phyloP scores from a whole-genome alignment of 257 asterid genomes.

The Fraxinus pennsylvanica region DNA sequence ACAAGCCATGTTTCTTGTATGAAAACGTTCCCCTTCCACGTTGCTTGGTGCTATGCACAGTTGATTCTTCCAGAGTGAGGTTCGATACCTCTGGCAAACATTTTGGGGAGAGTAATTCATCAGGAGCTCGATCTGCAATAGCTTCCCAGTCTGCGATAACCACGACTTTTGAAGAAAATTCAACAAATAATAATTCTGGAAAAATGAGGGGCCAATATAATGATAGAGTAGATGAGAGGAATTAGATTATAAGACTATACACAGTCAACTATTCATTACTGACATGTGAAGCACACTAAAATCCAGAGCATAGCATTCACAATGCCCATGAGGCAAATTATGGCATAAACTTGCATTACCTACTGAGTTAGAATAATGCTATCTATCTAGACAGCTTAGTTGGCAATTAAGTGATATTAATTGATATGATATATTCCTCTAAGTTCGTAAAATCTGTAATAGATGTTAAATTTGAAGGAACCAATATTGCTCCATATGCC shows the following conservation, averaged over 20 bases:
- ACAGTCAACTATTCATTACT: background rate
- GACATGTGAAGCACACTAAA: background rate
- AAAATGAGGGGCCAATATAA: conserved; percentile 3
- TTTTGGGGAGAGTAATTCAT: conserved; percentile 67
- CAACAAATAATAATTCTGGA: background rate
- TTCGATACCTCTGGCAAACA: conserved; percentile 57
- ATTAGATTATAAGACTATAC: background rate
- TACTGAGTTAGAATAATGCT: background rate
- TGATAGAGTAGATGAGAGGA: background rate
- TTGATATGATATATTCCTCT: background rate
- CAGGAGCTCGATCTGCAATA: conserved; percentile 75
- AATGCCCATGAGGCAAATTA: background rate
- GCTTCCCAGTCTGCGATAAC: conserved; percentile 87
- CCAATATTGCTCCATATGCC: background rate
- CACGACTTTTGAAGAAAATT: conserved; percentile 20
- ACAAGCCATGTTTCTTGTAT: conserved; percentile 61
- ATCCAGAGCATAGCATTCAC: background rate
- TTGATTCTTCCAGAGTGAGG: conserved; percentile 56
- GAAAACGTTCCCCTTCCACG: conserved; percentile 94
- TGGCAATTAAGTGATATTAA: too few relatives aligned
- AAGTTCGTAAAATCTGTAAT: background rate
- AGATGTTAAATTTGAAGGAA: background rate
- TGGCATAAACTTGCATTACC: background rate
- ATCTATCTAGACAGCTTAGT: background rate
- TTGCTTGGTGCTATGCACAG: conserved; percentile 51